phyloP scores from a whole-genome alignment of 202 grass and related monocot genomes.

The Brachypodium distachyon region DNA sequence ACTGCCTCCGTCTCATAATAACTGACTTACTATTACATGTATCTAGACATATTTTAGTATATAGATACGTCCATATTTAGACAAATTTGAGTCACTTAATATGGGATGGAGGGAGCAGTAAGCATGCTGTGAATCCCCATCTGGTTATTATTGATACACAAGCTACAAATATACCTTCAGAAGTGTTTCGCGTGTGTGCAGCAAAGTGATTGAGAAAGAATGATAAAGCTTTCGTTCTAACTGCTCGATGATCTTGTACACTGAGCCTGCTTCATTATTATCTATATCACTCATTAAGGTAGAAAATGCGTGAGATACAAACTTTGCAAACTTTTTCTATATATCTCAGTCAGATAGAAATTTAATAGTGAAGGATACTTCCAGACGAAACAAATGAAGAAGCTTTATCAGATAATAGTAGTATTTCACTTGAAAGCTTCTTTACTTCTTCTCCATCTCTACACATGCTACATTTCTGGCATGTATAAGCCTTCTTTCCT shows the following conservation, averaged over 20 bases:
- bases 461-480: constrained; percentile 61
- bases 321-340: neutral
- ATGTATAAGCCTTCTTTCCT: constrained; percentile 55
- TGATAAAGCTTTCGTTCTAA: constrained; percentile 50
- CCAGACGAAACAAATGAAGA: constrained; percentile 42
- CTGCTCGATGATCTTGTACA: constrained; percentile 62
- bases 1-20: too few species aligned
- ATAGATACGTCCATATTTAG: too few species aligned
- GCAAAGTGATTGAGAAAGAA: constrained; percentile 61
- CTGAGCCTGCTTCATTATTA: constrained; percentile 50
- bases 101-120: too few species aligned
- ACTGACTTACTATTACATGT: too few species aligned
- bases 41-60: too few species aligned
- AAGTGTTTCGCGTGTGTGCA: constrained; percentile 69
- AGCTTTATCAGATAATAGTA: constrained; percentile 43
- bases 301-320: neutral
- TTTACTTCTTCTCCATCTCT: constrained; percentile 57
- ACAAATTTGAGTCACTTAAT: too few species aligned
- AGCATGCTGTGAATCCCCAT: neutral
- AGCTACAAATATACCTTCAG: constrained; percentile 58
- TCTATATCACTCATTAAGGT: constrained; percentile 57
- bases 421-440: constrained; percentile 41
- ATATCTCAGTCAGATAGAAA: neutral
- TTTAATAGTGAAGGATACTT: constrained; percentile 55
- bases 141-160: neutral